Evolutionary conservation across 2,329 filamentous ascomycete species (phyloP).

Genomic region (Juglanconis oblonga): DNA sequence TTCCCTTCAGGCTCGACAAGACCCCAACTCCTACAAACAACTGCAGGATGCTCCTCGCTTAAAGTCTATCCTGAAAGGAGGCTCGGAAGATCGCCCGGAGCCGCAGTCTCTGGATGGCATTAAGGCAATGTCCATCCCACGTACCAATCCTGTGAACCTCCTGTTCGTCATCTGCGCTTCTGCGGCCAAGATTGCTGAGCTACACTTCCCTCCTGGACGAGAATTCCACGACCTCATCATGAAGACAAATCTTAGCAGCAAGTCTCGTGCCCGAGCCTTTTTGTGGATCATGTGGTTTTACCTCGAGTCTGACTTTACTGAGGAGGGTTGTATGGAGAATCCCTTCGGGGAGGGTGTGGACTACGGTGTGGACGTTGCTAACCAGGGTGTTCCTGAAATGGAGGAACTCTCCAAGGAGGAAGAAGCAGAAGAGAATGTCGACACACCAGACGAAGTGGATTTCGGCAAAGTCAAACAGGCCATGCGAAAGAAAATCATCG

Average conservation of each 20-base stretch:
- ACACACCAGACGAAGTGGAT: slow-evolving; percentile 64
- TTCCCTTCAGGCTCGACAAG: slow-evolving; percentile 90
- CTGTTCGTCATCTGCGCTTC: slow-evolving; percentile 92
- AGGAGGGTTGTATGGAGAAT: slow-evolving; percentile 83
- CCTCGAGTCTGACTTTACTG: slow-evolving; percentile 89
- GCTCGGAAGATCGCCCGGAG: slow-evolving; percentile 84
- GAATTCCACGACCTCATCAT: slow-evolving; percentile 98
- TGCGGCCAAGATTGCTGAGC: slow-evolving; percentile 85
- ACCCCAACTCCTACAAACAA: slow-evolving; percentile 95
- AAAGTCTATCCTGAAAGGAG: slow-evolving; percentile 96
- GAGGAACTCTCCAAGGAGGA: slow-evolving; percentile 64
- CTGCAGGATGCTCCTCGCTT: slow-evolving; percentile 92
- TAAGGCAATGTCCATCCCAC: slow-evolving; percentile 60
- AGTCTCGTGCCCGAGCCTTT: slow-evolving; percentile 81
- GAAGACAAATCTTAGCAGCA: slow-evolving; percentile 78
- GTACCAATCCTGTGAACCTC: slow-evolving; percentile 95
- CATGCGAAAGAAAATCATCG: slow-evolving; percentile 71
- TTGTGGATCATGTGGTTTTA: slow-evolving; percentile 99
- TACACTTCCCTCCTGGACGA: slow-evolving; percentile 79
- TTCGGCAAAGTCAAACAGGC: slow-evolving; percentile 73
- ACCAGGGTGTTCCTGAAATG: slow-evolving; percentile 68
- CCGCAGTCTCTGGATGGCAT: slow-evolving; percentile 82
- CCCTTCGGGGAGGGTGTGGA: slow-evolving; percentile 77
- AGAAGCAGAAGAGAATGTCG: slow-evolving; percentile 68
- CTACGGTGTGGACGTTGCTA: slow-evolving; percentile 61